phyloP scores from a whole-genome alignment of 257 asterid genomes.

The Plantago elongata region DNA sequence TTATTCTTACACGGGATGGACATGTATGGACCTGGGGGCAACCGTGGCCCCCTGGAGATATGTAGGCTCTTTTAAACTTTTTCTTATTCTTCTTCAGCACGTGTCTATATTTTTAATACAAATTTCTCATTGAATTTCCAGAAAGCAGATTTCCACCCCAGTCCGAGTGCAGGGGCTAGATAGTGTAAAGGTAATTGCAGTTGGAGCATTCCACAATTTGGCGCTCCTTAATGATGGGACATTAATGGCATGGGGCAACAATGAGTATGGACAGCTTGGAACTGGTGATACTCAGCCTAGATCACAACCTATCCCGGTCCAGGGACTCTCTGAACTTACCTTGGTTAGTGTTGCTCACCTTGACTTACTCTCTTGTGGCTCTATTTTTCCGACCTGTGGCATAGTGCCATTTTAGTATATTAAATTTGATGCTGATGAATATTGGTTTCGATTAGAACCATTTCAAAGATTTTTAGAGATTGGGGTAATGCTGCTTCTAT shows the following conservation, averaged over 20 bases:
- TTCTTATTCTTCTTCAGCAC: slow-evolving; percentile 4
- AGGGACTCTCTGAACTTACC: slow-evolving; percentile 71
- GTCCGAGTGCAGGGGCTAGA: slow-evolving; percentile 94
- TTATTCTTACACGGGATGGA: slow-evolving; percentile 89
- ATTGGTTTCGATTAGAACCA: slow-evolving; percentile 7
- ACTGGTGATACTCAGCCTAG: slow-evolving; percentile 98
- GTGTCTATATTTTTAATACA: slow-evolving; percentile 6
- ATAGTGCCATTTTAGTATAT: slow-evolving; percentile 9
- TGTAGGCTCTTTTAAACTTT: slow-evolving; percentile 37
- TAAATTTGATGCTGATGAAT: slow-evolving; percentile 4
- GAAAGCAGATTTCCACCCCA: slow-evolving; percentile 98
- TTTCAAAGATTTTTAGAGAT: slow-evolving; percentile 1
- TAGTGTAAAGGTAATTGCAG: slow-evolving; percentile 70
- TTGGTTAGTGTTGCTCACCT: slow-evolving; percentile 53
- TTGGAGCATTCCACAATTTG: slow-evolving; percentile 96
- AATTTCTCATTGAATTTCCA: slow-evolving; percentile 25
- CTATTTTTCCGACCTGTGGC: slow-evolving; percentile 4
- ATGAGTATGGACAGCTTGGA: slow-evolving; percentile 98
- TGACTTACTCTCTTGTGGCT: slow-evolving; percentile 13
- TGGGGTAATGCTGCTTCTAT: too few species aligned
- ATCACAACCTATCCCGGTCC: slow-evolving; percentile 92
- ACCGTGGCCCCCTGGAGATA: slow-evolving; percentile 99
- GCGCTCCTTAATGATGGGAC: slow-evolving; percentile 84
- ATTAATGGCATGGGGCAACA: slow-evolving; percentile 96
- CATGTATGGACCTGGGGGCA: slow-evolving; percentile 99